phyloP scores from a whole-genome alignment of 1,139 yeast species.

The Meyerozyma athensensis region DNA sequence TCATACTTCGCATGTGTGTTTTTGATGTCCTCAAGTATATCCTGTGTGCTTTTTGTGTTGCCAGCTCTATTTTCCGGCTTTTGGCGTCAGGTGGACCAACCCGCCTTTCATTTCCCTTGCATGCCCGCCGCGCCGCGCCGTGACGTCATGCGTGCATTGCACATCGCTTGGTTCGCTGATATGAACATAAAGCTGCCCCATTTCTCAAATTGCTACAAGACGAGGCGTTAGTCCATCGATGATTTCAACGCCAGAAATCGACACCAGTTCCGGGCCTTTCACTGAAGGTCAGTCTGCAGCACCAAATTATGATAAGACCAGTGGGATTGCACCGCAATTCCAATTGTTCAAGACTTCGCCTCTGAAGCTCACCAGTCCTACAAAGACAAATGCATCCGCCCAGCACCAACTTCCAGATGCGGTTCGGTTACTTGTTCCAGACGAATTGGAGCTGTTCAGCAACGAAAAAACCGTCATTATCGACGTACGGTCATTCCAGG shows the following conservation, averaged over 20 bases:
- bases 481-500: slow-evolving; percentile 13
- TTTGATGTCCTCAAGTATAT: too few species aligned
- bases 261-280: too few species aligned
- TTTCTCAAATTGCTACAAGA: not conserved
- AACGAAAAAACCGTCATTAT: slow-evolving; percentile 6
- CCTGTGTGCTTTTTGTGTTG: too few species aligned
- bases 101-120: not conserved
- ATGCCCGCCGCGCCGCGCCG: not conserved
- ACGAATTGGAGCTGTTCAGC: not conserved
- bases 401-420: not conserved
- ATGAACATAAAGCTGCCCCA: not conserved
- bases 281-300: too few species aligned
- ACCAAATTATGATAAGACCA: too few species aligned
- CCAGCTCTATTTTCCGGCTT: too few species aligned
- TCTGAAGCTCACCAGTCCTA: not conserved
- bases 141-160: not conserved
- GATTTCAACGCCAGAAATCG: not conserved
- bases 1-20: too few species aligned
- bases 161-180: not conserved
- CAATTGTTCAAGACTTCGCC: too few species aligned
- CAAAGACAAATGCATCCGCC: not conserved
- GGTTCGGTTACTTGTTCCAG: not conserved
- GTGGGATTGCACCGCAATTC: too few species aligned
- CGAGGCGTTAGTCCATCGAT: too few species aligned
- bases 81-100: not conserved